Conservation (phyloP, 2,329 filamentous ascomycete species). For the Fusarium agapanthi region DNA sequence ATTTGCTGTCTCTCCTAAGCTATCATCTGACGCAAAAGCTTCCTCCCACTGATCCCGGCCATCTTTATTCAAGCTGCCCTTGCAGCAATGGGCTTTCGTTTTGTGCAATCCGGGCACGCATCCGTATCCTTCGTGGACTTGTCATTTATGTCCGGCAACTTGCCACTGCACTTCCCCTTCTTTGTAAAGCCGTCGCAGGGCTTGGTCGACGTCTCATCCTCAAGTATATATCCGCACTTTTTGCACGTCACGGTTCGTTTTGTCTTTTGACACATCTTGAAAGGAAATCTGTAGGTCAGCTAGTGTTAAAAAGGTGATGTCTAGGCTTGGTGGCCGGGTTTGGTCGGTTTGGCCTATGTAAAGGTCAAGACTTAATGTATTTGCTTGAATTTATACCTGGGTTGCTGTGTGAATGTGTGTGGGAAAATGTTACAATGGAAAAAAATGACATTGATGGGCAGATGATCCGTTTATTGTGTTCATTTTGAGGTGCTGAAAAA, state of each 20-base stretch:
- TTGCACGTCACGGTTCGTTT: neutral
- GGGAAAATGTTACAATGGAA: rapidly evolving
- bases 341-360: too few relatives aligned
- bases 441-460: rapidly evolving
- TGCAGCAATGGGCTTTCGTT: neutral
- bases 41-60: rapidly evolving
- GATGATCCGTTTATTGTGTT: too few relatives aligned
- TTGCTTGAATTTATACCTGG: too few relatives aligned
- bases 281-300: rapidly evolving
- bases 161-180: neutral
- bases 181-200: neutral
- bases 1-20: rapidly evolving
- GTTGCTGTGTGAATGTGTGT: too few relatives aligned
- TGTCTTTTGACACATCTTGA: neutral
- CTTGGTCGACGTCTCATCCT: too few relatives aligned
- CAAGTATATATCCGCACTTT: neutral
- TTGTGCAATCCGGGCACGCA: neutral
- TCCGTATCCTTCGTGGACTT: neutral
- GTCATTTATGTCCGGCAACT: neutral
- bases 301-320: too few relatives aligned
- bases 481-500: too few relatives aligned
- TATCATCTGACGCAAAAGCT: neutral
- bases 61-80: neutral
- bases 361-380: too few relatives aligned
- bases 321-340: rapidly evolving